phyloP scores from a whole-genome alignment of 129 eudicot species.

The Apium graveolens region DNA sequence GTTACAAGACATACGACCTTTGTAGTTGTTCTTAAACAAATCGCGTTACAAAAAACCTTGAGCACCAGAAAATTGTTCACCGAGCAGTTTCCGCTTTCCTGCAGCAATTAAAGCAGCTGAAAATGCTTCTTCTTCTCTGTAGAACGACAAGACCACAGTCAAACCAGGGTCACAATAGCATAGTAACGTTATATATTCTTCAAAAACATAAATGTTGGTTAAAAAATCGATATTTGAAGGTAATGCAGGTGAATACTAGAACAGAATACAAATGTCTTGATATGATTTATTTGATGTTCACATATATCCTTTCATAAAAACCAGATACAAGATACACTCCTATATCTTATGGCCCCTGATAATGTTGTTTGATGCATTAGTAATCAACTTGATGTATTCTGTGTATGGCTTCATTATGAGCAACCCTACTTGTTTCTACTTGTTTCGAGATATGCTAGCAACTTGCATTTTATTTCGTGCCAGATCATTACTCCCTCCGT shows the following conservation, averaged over 20 bases:
- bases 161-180: background rate
- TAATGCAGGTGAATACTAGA: background rate
- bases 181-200: background rate
- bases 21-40: background rate
- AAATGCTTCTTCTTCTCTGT: constrained; percentile 55
- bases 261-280: background rate
- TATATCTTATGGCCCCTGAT: background rate
- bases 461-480: background rate
- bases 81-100: constrained; percentile 37
- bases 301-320: background rate
- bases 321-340: background rate
- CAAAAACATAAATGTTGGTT: background rate
- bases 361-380: background rate
- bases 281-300: background rate
- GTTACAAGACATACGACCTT: too few species aligned
- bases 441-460: background rate
- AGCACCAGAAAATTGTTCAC: background rate
- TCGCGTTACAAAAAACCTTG: background rate
- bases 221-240: background rate
- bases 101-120: constrained; percentile 71
- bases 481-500: too few species aligned
- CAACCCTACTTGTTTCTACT: constrained; percentile 8
- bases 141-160: background rate
- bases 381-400: background rate
- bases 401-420: background rate